Percentiles rank a stretch among this genome's conserved stretches.
Evolutionary conservation across 139 green algal genomes (phyloP).

Genomic region (Monoraphidium neglectum): DNA sequence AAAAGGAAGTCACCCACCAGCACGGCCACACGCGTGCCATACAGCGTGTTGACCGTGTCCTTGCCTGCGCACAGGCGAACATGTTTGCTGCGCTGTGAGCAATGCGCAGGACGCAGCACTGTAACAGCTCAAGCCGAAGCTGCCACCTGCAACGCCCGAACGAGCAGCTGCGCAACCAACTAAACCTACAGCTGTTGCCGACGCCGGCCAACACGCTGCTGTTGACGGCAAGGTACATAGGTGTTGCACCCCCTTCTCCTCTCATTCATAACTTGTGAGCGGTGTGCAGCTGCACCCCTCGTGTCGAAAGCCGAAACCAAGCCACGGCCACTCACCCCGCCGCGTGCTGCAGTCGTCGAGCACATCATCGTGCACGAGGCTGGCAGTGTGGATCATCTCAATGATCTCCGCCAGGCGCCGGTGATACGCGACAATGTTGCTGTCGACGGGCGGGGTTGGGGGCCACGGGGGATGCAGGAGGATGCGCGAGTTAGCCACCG

Average conservation of each 20-base stretch:
- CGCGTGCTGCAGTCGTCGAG: slow-evolving; percentile 92
- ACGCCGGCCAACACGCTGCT: no score
- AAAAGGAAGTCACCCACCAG: slow-evolving; percentile 98
- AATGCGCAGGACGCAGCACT: no score
- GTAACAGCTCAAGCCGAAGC: no score
- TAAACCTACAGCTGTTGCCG: no score
- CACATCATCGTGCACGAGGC: slow-evolving; percentile 98
- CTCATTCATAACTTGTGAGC: no score
- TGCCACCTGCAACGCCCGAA: no score
- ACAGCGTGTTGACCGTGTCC: slow-evolving; percentile 93
- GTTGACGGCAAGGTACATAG: no score
- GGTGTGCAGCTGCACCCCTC: no score
- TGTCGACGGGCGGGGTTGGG: slow-evolving; percentile 40
- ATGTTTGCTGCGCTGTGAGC: no score
- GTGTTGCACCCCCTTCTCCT: no score
- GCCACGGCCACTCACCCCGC: slow-evolving; percentile 60
- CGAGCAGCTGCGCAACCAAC: no score
- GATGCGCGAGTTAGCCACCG: neutral
- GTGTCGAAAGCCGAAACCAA: no score
- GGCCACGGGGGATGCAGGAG: neutral
- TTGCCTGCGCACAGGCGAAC: slow-evolving; percentile 63
- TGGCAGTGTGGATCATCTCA: slow-evolving; percentile 99
- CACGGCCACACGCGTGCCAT: slow-evolving; percentile 93
- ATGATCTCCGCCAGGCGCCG: slow-evolving; percentile 94
- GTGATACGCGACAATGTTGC: slow-evolving; percentile 89